Percentiles rank a stretch among this genome's conserved stretches.
Conservation (phyloP, 163 green algal genomes). For the Chlamydomonas reinhardtii region DNA sequence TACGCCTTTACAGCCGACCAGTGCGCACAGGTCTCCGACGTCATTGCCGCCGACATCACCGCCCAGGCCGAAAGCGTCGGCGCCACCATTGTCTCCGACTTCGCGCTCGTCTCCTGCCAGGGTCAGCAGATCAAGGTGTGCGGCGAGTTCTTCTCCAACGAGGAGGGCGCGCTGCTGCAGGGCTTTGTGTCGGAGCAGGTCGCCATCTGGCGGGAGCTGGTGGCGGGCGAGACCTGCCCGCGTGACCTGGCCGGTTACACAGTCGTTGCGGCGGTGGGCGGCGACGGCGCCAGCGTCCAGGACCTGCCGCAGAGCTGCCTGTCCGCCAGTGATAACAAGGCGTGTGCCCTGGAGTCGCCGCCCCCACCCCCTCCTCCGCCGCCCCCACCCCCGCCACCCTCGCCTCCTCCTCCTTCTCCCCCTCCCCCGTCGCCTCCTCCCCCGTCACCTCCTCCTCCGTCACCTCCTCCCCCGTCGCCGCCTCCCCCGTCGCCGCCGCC, state of each 20-base stretch:
- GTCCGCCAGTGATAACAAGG: too few species aligned
- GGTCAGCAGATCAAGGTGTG: background rate
- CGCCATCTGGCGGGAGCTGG: background rate
- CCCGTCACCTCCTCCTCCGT: background rate
- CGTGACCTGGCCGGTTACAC: slow-evolving; percentile 12
- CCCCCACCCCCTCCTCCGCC: too few species aligned
- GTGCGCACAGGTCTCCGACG: background rate
- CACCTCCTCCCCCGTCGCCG: background rate
- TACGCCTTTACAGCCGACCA: background rate
- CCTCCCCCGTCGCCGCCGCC: background rate
- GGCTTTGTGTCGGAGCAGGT: background rate
- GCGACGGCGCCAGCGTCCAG: background rate
- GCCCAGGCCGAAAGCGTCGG: background rate
- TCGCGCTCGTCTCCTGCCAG: background rate
- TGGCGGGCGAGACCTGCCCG: background rate
- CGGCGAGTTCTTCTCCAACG: background rate
- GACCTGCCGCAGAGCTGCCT: background rate
- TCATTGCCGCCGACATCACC: background rate
- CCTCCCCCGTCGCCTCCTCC: background rate
- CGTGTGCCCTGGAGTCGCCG: background rate
- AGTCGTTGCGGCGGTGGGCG: background rate
- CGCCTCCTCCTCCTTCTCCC: background rate
- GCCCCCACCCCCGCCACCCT: background rate
- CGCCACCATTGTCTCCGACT: background rate
- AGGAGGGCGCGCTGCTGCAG: background rate